Conservation (phyloP, 345 rosid genomes). For the Balakata baccata region DNA sequence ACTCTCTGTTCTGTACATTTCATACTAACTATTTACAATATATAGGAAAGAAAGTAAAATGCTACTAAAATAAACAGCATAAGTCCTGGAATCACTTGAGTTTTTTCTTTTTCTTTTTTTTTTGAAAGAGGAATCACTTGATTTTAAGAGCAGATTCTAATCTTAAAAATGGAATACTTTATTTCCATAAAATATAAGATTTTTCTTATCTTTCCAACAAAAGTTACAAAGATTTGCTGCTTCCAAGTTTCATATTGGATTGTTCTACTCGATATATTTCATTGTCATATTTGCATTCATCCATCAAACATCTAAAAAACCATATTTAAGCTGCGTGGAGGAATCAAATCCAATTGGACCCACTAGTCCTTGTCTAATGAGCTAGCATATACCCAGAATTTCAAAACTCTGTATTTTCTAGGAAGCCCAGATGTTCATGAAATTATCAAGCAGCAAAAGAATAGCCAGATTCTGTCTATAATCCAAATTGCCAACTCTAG, state of each 20-base stretch:
- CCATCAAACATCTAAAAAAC: background rate
- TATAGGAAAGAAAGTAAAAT: too few species aligned
- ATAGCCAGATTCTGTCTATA: background rate
- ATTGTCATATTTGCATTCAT: background rate
- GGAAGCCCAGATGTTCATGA: too few species aligned
- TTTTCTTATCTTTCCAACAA: too few species aligned
- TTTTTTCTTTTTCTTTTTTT: too few species aligned
- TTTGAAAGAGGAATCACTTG: too few species aligned
- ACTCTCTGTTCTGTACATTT: too few species aligned
- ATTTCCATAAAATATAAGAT: too few species aligned
- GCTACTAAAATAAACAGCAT: too few species aligned
- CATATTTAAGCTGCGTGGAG: background rate
- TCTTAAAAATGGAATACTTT: too few species aligned
- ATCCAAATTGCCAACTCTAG: background rate
- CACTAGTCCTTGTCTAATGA: background rate
- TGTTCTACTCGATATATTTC: background rate
- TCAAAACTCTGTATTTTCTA: background rate
- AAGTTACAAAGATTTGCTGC: background rate
- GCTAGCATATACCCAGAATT: background rate
- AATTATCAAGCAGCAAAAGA: background rate
- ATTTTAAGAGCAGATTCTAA: too few species aligned
- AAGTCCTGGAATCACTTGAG: too few species aligned
- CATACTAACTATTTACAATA: too few species aligned
- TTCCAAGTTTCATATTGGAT: background rate
- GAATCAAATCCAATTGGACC: slow-evolving; percentile 1